Evolutionary conservation across 2,329 filamentous ascomycete species (phyloP).

Genomic region (Bertia moriformis): DNA sequence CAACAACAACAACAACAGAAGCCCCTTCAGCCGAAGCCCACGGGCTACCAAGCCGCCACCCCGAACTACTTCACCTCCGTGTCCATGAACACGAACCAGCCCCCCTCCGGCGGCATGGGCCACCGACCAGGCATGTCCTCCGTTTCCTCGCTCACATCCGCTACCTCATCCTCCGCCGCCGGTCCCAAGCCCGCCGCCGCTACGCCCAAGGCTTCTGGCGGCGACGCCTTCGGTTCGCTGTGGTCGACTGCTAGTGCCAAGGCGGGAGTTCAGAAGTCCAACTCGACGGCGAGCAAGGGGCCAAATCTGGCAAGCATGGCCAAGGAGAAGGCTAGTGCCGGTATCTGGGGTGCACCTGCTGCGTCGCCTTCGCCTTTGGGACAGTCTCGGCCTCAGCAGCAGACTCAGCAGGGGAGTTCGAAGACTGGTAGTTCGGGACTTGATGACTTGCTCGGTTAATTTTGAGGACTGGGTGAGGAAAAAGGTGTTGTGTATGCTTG

Average conservation of each 20-base stretch:
- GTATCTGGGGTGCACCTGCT: slow-evolving; percentile 74
- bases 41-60: slow-evolving; percentile 59
- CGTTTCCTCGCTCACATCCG: slow-evolving; percentile 7
- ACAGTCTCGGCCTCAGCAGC: slow-evolving; percentile 9
- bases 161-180: slow-evolving; percentile 21
- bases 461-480: too few relatives aligned
- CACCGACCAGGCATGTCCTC: slow-evolving; percentile 7
- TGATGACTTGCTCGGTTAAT: slow-evolving; percentile 31
- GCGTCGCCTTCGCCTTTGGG: slow-evolving; percentile 10
- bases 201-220: slow-evolving; percentile 40
- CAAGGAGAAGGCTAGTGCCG: slow-evolving; percentile 92
- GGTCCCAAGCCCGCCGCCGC: slow-evolving; percentile 24
- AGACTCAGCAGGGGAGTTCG: slow-evolving; percentile 5
- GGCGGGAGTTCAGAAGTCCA: slow-evolving; percentile 60
- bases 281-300: slow-evolving; percentile 42
- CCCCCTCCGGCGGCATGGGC: slow-evolving; percentile 9
- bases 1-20: slow-evolving; percentile 21
- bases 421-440: slow-evolving; percentile 18
- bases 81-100: slow-evolving; percentile 20
- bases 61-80: slow-evolving; percentile 96
- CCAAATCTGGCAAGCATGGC: slow-evolving; percentile 84
- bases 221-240: slow-evolving; percentile 79
- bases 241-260: slow-evolving; percentile 60
- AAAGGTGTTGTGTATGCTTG: too few relatives aligned
- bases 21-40: slow-evolving; percentile 31